These are phyloP conservation scores for Euptelea pleiosperma DNA, from an alignment of 164 flowering plant species.

Conservation along the genomic window DNA sequence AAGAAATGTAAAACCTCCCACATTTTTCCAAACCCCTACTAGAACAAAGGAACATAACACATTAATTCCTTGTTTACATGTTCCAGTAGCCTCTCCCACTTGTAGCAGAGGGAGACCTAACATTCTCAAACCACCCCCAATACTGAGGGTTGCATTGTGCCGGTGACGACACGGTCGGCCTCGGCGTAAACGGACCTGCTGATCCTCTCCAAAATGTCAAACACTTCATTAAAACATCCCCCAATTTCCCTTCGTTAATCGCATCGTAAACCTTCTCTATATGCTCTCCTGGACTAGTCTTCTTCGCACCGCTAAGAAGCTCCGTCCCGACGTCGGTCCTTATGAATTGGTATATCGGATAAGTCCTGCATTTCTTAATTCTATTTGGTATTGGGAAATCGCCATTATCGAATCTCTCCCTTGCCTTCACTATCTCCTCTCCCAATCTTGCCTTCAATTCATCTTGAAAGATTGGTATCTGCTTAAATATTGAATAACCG, in stretches of 20 bases:
- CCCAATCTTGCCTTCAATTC: conserved; percentile 31
- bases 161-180: conserved; percentile 19
- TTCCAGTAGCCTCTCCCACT: conserved; percentile 27
- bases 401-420: conserved; percentile 38
- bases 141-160: conserved; percentile 23
- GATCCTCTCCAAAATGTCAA: conserved; percentile 29
- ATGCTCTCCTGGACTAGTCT: conserved; percentile 49
- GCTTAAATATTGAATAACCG: conserved; percentile 34
- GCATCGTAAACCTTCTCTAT: conserved; percentile 48
- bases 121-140: conserved; percentile 28
- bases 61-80: too few relatives aligned
- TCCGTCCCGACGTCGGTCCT: conserved; percentile 40
- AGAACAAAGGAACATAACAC: too few relatives aligned
- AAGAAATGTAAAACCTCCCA: too few relatives aligned
- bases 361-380: conserved; percentile 45
- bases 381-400: conserved; percentile 30
- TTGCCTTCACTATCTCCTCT: conserved; percentile 29
- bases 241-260: conserved; percentile 39
- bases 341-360: conserved; percentile 41
- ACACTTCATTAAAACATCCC: conserved; percentile 38
- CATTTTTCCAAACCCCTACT: too few relatives aligned
- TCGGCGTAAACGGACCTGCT: conserved; percentile 26
- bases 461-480: conserved; percentile 37
- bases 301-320: conserved; percentile 41
- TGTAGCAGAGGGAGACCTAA: conserved; percentile 26